Conservation (phyloP, 2,329 filamentous ascomycete genomes). For the Trichoderma endophyticum region DNA sequence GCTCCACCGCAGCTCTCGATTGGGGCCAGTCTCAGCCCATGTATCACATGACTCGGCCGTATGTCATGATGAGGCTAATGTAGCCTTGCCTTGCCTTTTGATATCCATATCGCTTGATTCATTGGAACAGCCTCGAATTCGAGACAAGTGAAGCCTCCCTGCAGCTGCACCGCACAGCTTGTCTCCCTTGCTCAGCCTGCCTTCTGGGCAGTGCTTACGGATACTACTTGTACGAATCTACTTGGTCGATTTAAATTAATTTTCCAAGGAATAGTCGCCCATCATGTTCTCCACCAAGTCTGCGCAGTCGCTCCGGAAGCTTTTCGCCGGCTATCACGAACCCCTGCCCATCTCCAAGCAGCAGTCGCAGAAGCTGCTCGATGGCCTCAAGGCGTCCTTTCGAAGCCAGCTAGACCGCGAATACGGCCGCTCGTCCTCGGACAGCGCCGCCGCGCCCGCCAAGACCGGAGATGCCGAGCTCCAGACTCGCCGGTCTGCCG, state of each 20-base stretch:
- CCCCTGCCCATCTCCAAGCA: conserved; percentile 49
- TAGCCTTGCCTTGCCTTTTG: neutral
- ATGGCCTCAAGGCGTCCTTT: conserved; percentile 56
- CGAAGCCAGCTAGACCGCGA: conserved; percentile 56
- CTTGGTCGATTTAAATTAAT: neutral
- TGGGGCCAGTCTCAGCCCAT: conserved; percentile 13
- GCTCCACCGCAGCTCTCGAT: conserved; percentile 14
- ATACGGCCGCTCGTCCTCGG: conserved; percentile 44
- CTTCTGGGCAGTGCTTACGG: neutral
- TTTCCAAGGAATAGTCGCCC: neutral
- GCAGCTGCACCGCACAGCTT: neutral
- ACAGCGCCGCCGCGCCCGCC: conserved; percentile 24
- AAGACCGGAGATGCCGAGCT: conserved; percentile 22
- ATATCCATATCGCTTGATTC: neutral
- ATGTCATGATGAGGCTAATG: neutral
- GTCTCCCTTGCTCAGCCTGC: neutral
- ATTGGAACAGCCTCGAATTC: neutral
- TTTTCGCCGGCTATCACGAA: conserved; percentile 47
- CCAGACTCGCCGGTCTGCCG: conserved; percentile 37
- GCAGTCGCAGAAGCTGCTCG: conserved; percentile 54
- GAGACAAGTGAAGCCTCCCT: neutral
- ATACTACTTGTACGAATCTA: neutral
- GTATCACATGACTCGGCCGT: conserved; percentile 17
- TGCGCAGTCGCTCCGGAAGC: conserved; percentile 36
- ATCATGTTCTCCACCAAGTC: conserved; percentile 41